Base-by-base conservation (phyloP, 2,329 filamentous ascomycete species). In the Calonectria pauciramosa region DNA sequence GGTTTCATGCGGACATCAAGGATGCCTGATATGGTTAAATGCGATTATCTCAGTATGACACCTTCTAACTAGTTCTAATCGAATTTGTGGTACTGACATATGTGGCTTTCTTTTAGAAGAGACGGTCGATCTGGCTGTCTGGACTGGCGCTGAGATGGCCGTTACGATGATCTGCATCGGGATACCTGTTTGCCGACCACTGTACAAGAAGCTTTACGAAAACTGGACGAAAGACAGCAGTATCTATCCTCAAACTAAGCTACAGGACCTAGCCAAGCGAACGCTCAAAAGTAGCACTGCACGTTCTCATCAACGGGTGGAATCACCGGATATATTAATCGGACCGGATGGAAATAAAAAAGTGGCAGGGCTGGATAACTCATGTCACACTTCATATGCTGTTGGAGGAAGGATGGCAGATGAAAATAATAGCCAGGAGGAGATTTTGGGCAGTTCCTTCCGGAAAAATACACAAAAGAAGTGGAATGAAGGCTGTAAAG, bases 131-230 rank as follows among this genome's bases (percentile, higher is more conserved):
- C 77, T 84, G 36, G 82, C 84, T 20, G 76, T 83, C 34, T 86
- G 85, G 84, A 82, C 83, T 0, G 83, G 81, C 10, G 83, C 84
- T 52, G 85, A 86, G 69, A 81, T 84, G 14, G 77, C 82, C 26
- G 82, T 85, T 4, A 83, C 83, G 32, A 81, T 86, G 76, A 77
- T 86, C 38, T 86, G 85, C 77, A 82, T 85, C 34, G 83, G 82
- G n/a, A 84, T 86, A n/a, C 85, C 85, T 1, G 82, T 84, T 10
- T 81, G 85, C n/a, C 81, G 83, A 2, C 85, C 85, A 0, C 77
- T 86, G 1, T 86, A 85, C 41, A 74, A 70, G n/a, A 38, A 16
- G 34, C 56, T 54, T 44, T 36, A 60, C 28, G 59, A 60, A n/a
- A 72, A 36, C 66, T 73, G 51, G 60, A 56, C 60, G 26, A 75